These are phyloP conservation scores for Dictyostelium purpureum DNA, from an alignment of 78 protist species.

Conservation along the genomic window DNA sequence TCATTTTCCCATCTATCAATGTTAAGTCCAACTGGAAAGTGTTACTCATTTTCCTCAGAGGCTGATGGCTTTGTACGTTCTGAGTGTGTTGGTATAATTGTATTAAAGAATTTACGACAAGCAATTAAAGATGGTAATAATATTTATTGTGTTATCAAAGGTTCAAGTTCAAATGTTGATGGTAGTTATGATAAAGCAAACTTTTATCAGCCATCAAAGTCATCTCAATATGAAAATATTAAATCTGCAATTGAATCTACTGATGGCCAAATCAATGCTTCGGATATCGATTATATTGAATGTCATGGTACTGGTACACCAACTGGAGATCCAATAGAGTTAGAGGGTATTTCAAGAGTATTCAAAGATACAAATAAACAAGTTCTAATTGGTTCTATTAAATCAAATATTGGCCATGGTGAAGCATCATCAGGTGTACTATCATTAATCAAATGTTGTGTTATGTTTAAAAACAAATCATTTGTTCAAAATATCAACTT, in stretches of 20 bases:
- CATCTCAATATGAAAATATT: conserved; percentile 30
- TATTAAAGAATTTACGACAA: conserved; percentile 7
- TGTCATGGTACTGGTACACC: conserved; percentile 60
- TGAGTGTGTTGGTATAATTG: conserved; percentile 84
- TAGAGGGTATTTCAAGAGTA: neutral
- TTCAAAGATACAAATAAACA: neutral
- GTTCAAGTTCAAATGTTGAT: conserved; percentile 48
- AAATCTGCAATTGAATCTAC: conserved; percentile 5
- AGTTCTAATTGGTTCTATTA: conserved; percentile 29
- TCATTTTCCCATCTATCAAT: neutral
- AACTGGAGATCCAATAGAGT: conserved; percentile 37
- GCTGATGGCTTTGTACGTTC: conserved; percentile 91
- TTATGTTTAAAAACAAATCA: conserved; percentile 15
- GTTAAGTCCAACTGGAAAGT: conserved; percentile 32
- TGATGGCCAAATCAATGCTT: neutral
- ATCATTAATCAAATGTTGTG: conserved; percentile 6
- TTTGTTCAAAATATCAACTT: conserved; percentile 40
- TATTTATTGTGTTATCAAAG: conserved; percentile 51
- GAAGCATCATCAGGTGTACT: conserved; percentile 27
- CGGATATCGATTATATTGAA: conserved; percentile 28
- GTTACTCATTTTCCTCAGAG: conserved; percentile 67
- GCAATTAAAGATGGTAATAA: conserved; percentile 44
- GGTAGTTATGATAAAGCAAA: neutral
- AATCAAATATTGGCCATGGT: conserved; percentile 26
- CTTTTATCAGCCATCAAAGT: conserved; percentile 6